Evolutionary conservation across 352 stramenopile species (phyloP).

Genomic region (Aphanomyces invadans): DNA sequence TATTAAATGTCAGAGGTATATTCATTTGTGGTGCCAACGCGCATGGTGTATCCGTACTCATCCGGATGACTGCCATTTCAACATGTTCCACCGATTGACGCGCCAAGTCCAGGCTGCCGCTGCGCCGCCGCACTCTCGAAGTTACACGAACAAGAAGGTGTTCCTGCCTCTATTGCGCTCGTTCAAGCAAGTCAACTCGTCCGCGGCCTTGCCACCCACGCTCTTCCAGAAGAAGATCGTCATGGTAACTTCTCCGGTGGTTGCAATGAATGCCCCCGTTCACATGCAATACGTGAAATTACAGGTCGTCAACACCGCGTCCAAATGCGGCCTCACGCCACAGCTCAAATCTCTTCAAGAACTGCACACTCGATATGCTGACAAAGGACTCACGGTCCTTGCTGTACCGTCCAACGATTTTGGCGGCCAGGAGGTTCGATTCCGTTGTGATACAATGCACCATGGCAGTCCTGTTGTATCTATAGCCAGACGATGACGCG

Average conservation of each 20-base stretch:
- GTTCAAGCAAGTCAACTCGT: conserved; percentile 11
- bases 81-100: conserved; percentile 10
- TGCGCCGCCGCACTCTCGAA: neutral
- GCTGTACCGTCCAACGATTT: conserved; percentile 69
- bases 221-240: conserved; percentile 40
- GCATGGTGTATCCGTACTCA: neutral
- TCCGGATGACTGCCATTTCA: neutral
- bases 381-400: conserved; percentile 42
- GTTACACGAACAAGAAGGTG: conserved; percentile 15
- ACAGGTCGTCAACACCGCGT: conserved; percentile 58
- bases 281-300: too few relatives aligned
- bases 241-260: too few relatives aligned
- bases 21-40: neutral
- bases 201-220: conserved; percentile 29
- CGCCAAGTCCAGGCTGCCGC: neutral
- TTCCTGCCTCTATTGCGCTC: conserved; percentile 9
- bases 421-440: conserved; percentile 40
- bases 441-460: neutral
- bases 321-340: conserved; percentile 39
- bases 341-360: conserved; percentile 49
- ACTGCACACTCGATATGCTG: conserved; percentile 41
- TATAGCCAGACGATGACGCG: conserved; percentile 28
- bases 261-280: too few relatives aligned
- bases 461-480: neutral
- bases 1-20: conserved; percentile 5